Percentiles rank a stretch among this genome's conserved stretches.
phyloP scores from a whole-genome alignment of 257 asterid species.

The Penstemon barbatus region DNA sequence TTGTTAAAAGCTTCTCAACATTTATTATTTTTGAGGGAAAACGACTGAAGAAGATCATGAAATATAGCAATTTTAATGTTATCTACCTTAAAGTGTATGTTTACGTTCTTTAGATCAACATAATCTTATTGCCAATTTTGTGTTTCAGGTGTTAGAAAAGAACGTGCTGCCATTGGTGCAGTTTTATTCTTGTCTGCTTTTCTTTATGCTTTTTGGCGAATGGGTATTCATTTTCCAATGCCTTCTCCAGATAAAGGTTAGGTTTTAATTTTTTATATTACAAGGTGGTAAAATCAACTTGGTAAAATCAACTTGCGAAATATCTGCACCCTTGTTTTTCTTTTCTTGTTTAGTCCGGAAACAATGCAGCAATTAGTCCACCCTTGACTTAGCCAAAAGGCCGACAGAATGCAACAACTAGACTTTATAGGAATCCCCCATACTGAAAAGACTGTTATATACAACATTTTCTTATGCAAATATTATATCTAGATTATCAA shows the following conservation, averaged over 20 bases:
- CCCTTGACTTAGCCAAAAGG: not conserved
- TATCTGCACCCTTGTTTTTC: not conserved
- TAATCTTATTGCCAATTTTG: constrained; percentile 27
- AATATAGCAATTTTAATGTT: no score
- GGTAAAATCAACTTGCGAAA: not conserved
- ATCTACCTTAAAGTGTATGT: not conserved
- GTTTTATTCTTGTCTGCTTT: constrained; percentile 70
- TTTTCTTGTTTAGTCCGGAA: not conserved
- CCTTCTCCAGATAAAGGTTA: constrained; percentile 97
- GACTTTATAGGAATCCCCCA: not conserved
- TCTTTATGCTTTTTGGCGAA: constrained; percentile 97
- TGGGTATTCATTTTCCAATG: constrained; percentile 99
- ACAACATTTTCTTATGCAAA: not conserved
- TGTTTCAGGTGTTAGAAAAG: constrained; percentile 76
- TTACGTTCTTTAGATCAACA: constrained; percentile 13
- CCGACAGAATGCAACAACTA: not conserved
- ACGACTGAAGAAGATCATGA: not conserved
- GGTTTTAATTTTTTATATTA: constrained; percentile 25
- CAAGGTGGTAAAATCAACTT: not conserved
- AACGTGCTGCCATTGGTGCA: constrained; percentile 88
- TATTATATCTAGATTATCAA: not conserved
- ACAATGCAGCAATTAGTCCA: not conserved
- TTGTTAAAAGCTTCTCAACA: not conserved
- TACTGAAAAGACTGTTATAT: no score
- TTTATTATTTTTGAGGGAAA: not conserved